Evolutionary conservation across 495 filamentous ascomycete species (phyloP), one percentile per base, ranked within the genome.

Genomic region (Penicillium angulare): DNA sequence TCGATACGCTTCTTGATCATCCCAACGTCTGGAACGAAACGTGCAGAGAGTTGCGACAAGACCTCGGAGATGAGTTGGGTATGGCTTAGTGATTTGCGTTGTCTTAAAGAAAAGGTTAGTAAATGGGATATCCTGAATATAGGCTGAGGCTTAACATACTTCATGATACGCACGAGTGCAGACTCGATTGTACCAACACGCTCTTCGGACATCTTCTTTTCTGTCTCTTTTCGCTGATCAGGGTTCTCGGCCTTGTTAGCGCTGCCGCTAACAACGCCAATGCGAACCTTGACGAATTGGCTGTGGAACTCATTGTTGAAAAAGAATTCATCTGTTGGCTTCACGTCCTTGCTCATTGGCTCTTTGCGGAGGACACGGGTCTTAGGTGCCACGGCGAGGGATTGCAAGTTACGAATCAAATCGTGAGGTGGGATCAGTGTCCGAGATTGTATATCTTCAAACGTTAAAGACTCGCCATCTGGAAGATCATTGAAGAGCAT

Each of bases 1-100:
- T 99, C 93, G 49, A 99, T 89, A n/a, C 88, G 83, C 62, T 83
- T 85, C 75, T 99, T 99, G 71, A 97, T 86, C 79, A 97, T 88
- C 32, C 79, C 77, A 26, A 97, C 77, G 51, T 97, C 92, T 0
- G 93, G 95, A 50, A 86, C 85, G 73, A 99, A 99, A 44, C 92
- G 86, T 20, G 74, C 63, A 1, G 81, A 75, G 2, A 97, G 76
- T 63, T 95, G 89, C 38, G 78, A 74, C 48, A 99, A 85, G 9
- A 93, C 89, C 69, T 97, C 95, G 20, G 78, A 83, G 39, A 93
- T 81, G 26, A 99, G 83, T 46, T 90, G 81, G 21, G 86, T 83
- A 61, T 99, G 95, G 3, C 74, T 67, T 20, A 95, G 78, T 38
- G 84, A 76, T 61, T 96, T 97, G 41, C 93, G 89, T 84, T 95